Evolutionary conservation across 83 land plant species (phyloP), one percentile per base, ranked within the genome.

Genomic region (Picea engelmannii): DNA sequence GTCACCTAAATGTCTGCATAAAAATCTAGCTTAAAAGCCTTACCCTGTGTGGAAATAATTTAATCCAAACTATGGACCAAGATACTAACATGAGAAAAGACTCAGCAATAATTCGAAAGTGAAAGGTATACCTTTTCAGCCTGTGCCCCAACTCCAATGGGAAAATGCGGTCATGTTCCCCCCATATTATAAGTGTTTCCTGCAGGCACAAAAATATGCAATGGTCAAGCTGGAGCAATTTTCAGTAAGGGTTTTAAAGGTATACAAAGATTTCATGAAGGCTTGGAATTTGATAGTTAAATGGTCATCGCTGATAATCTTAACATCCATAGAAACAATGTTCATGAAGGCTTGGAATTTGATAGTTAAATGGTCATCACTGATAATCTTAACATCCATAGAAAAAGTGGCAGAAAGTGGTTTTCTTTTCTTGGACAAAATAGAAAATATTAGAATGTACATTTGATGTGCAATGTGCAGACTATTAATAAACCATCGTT

Each of bases 181-280:
- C 93, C 93, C 93, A 91, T 20, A 91, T 69, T 16, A 91, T 68
- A 61, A 91, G 76, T 64, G 81, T 78, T 52, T 86, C 88, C 89
- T 91, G 71, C 82, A 80, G 2, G 27, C 76, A 73, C 13, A 13
- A 11, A 55, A 55, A 55, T 11, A 73, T n/a, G 58, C 58, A 73
- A n/a, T n/a, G 18, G 47, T 10, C 9, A 16, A 2, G 40, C 15
- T 6, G 7, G 47, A 2, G 21, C 40, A 35, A 38, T 38, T 69
- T 16, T 38, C n/a, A 70, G 74, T 70, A 6, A 55, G 58, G 58
- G 15, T 55, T 55, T 55, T 55, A 55, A 55, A 55, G 15, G 58
- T 12, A 55, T 55, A 55, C 58, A 55, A 55, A 55, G 58, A 55
- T 55, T 55, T 55, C 58, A 55, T 55, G 15, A 55, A 55, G 58